Percentiles rank a stretch among this genome's conserved stretches.
Conservation (phyloP, 345 rosid species). For the Cardamine chenopodiifolia region DNA sequence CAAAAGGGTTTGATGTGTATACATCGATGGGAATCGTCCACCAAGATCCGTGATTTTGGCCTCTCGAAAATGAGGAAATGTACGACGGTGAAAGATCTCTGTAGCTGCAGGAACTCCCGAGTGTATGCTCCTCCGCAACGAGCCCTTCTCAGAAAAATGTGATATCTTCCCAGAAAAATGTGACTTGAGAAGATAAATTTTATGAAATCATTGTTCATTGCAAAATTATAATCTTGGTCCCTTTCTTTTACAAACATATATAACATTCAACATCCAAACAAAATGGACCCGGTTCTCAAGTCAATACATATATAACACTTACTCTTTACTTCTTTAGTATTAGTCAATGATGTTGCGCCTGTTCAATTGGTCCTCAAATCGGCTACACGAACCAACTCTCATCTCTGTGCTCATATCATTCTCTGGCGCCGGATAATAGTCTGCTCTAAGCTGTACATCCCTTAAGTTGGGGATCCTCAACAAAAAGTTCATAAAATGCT, state of each 20-base stretch:
- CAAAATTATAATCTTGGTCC: constrained; percentile 17
- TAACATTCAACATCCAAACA: constrained; percentile 14
- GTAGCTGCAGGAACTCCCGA: too few species aligned
- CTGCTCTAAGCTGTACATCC: constrained; percentile 87
- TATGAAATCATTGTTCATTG: constrained; percentile 15
- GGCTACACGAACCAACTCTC: constrained; percentile 78
- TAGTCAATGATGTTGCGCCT: constrained; percentile 61
- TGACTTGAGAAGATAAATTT: too few species aligned
- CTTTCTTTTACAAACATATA: constrained; percentile 34
- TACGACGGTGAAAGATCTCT: too few species aligned
- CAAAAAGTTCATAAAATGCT: constrained; percentile 89
- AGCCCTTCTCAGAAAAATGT: too few species aligned
- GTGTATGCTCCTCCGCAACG: too few species aligned
- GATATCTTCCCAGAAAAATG: too few species aligned
- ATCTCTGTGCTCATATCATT: constrained; percentile 86
- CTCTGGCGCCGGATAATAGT: constrained; percentile 96
- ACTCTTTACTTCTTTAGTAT: constrained; percentile 26
- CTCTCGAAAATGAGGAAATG: too few species aligned
- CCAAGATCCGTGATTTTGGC: too few species aligned
- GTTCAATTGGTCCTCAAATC: constrained; percentile 82
- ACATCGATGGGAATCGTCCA: too few species aligned
- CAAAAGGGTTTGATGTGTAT: too few species aligned
- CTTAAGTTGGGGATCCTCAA: constrained; percentile 58
- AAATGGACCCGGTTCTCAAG: not conserved
- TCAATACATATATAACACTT: constrained; percentile 16